phyloP scores from a whole-genome alignment of 176 grass and related monocot genomes.

The Panicum miliaceum region DNA sequence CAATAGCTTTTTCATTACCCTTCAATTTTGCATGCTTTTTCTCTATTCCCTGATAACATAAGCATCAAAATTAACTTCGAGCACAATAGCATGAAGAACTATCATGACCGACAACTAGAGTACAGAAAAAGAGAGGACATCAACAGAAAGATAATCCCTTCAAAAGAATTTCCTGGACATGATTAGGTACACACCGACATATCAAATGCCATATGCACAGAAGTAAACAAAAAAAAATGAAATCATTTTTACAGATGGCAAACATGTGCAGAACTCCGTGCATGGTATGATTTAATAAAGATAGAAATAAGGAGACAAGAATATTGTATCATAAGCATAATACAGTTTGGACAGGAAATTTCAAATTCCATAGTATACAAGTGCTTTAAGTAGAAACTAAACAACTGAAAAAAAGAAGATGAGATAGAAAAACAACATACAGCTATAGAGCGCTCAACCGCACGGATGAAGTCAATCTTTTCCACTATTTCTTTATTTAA shows the following conservation, averaged over 20 bases:
- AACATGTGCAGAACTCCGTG: constrained; percentile 13
- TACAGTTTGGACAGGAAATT: constrained; percentile 1
- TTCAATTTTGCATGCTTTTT: constrained; percentile 96
- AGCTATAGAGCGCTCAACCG: constrained; percentile 98
- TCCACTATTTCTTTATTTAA: constrained; percentile 91
- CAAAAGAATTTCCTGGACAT: background rate
- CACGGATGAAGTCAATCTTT: constrained; percentile 93
- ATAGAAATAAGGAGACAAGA: constrained; percentile 32
- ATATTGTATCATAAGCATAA: constrained; percentile 3
- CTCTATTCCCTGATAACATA: constrained; percentile 86
- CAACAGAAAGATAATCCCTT: background rate
- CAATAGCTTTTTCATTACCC: constrained; percentile 94
- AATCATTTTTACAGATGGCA: background rate
- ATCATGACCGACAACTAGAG: constrained; percentile 13
- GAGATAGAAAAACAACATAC: constrained; percentile 66
- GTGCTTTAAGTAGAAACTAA: constrained; percentile 15
- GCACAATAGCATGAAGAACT: constrained; percentile 8
- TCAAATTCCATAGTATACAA: background rate
- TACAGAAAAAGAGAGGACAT: constrained; percentile 11
- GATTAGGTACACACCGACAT: background rate
- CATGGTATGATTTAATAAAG: constrained; percentile 33
- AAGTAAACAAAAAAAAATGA: background rate
- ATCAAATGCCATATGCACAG: constrained; percentile 32
- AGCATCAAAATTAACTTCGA: constrained; percentile 40
- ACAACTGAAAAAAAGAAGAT: background rate